Evolutionary conservation across 306 rosid genomes (phyloP).

Genomic region (Echinosophora koreensis): DNA sequence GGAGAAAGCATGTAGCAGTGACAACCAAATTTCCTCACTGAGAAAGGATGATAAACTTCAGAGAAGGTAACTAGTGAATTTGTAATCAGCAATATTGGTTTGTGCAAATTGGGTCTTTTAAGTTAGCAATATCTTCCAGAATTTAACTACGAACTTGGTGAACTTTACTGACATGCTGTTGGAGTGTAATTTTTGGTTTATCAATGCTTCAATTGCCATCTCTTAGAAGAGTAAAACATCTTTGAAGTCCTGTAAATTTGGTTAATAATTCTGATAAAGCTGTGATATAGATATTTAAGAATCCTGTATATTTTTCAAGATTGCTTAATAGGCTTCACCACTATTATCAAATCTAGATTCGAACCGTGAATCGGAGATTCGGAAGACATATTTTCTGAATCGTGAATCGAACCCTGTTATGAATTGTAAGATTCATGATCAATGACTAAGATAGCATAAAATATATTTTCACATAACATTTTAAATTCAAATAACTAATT

Average conservation of each 20-base stretch:
- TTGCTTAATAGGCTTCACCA: background rate
- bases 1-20: constrained; percentile 76
- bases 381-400: too few relatives aligned
- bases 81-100: constrained; percentile 11
- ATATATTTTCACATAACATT: too few relatives aligned
- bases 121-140: constrained; percentile 9
- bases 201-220: constrained; percentile 12
- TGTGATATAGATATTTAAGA: constrained; percentile 32
- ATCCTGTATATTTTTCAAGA: background rate
- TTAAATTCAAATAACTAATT: too few relatives aligned
- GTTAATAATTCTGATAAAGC: background rate
- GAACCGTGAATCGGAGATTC: too few relatives aligned
- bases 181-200: constrained; percentile 26
- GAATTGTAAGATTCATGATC: too few relatives aligned
- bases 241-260: background rate
- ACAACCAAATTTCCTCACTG: constrained; percentile 71
- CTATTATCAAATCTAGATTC: too few relatives aligned
- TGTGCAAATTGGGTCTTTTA: background rate
- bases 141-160: constrained; percentile 12
- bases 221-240: constrained; percentile 12
- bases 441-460: too few relatives aligned
- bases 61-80: constrained; percentile 57
- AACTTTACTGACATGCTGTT: constrained; percentile 11
- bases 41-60: constrained; percentile 57
- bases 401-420: too few relatives aligned